These are phyloP conservation scores for Pinus albicaulis DNA, from an alignment of 75 land plant genomes.

Conservation along the genomic window DNA sequence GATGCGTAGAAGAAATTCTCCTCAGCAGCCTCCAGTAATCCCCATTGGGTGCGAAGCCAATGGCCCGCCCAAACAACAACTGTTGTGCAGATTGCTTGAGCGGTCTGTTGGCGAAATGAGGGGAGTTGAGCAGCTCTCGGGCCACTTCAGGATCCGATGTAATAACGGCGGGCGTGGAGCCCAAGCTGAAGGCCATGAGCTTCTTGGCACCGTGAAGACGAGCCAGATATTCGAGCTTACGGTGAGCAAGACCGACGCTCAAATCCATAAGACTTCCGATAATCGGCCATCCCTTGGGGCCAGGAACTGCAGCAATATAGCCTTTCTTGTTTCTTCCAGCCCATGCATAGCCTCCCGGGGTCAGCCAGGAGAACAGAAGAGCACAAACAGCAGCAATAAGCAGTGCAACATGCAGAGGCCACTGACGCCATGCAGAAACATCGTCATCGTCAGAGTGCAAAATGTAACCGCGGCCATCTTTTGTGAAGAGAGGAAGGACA, in stretches of 20 bases:
- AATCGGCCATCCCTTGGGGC: constrained; percentile 44
- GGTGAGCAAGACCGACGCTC: constrained; percentile 36
- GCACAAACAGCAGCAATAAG: not conserved
- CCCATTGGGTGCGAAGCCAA: constrained; percentile 74
- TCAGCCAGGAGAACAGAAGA: constrained; percentile 27
- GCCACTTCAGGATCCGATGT: constrained; percentile 47
- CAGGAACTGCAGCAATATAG: constrained; percentile 60
- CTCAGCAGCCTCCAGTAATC: constrained; percentile 68
- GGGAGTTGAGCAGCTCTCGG: constrained; percentile 45
- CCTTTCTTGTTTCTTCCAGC: constrained; percentile 43
- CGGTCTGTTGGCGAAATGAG: constrained; percentile 67
- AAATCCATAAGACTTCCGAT: constrained; percentile 35
- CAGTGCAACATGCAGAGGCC: constrained; percentile 4
- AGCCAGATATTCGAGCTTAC: constrained; percentile 32
- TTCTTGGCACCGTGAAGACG: constrained; percentile 8
- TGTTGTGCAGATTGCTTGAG: constrained; percentile 62
- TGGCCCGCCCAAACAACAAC: constrained; percentile 70
- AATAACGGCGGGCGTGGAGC: constrained; percentile 41
- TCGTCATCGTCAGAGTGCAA: not conserved
- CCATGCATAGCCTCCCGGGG: constrained; percentile 70
- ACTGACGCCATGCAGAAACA: constrained; percentile 4
- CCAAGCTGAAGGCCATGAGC: constrained; percentile 68
- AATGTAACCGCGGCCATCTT: not conserved
- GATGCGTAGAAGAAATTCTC: constrained; percentile 59
- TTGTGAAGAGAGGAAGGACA: constrained; percentile 29